Evolutionary conservation across 2,329 filamentous ascomycete genomes (phyloP), one percentile per base, ranked within the genome.

Genomic region (Lecanicillium sp.): DNA sequence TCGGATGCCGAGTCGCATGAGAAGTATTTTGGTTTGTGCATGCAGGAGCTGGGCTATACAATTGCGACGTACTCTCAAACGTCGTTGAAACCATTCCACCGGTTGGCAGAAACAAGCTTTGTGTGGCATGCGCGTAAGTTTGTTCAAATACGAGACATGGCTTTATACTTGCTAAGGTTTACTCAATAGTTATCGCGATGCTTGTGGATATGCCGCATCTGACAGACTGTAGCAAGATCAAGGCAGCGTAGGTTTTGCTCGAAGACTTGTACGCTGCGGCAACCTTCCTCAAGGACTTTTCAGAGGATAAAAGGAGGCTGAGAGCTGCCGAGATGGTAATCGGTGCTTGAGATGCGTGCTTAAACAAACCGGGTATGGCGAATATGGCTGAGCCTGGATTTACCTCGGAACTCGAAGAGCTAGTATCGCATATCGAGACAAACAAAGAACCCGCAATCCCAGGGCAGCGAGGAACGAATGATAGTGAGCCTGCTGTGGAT

Each of bases 81-180:
- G n/a, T 25, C 14, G 13, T 11, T 35, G 3, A 28, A 35, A 12
- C n/a, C 22, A 3, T 35, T 35, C 17, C 33, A 28, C 14, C 28
- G 33, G 33, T 17, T 35, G 20, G 18, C 19, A 6, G 33, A 35
- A 13, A 6, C 27, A 5, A 35, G 33, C 20, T 14, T 25, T 8
- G 27, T 35, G 19, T 35, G 33, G 33, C 33, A 35, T 20, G 33
- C 33, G 16, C 16, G 33, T 35, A 27, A 35, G 33, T 33, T n/a
- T n/a, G n/a, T n/a, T n/a, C n/a, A n/a, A n/a, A n/a, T n/a, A n/a
- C n/a, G n/a, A n/a, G n/a, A n/a, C n/a, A n/a, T n/a, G n/a, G n/a
- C n/a, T n/a, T n/a, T n/a, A n/a, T n/a, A n/a, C n/a, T n/a, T n/a
- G n/a, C n/a, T n/a, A n/a, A n/a, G n/a, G n/a, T n/a, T n/a, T n/a